Percentiles rank a stretch among this genome's conserved stretches.
Evolutionary conservation across 1,284 basidiomycete species (phyloP).

Genomic region (Ustilago cynodontis): DNA sequence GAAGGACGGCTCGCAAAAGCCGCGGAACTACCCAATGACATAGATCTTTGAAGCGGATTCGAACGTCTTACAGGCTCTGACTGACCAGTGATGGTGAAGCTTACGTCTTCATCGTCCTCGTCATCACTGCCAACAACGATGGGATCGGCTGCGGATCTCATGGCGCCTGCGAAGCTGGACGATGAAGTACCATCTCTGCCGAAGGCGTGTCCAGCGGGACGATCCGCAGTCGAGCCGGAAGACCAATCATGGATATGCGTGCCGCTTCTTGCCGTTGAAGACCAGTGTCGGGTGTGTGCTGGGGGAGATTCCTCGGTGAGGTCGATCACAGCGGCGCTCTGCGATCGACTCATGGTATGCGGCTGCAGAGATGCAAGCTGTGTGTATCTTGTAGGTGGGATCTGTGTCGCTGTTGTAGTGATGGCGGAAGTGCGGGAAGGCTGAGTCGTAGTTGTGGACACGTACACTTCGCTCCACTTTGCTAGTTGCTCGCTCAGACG

Average conservation of each 20-base stretch:
- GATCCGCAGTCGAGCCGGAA: not conserved
- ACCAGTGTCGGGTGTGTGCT: constrained; percentile 13
- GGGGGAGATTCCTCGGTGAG: constrained; percentile 60
- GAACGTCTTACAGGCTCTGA: constrained; percentile 19
- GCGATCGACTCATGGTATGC: constrained; percentile 20
- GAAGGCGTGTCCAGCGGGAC: not conserved
- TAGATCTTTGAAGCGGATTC: constrained; percentile 12
- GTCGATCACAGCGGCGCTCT: constrained; percentile 44
- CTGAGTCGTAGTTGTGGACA: constrained; percentile 3
- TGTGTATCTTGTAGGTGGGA: not conserved
- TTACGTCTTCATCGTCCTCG: constrained; percentile 41
- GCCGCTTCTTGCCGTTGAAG: not conserved
- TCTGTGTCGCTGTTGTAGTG: not conserved
- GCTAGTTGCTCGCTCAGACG: not conserved
- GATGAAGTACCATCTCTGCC: not conserved
- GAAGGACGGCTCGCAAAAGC: constrained; percentile 7
- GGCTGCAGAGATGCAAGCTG: not conserved
- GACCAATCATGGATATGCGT: constrained; percentile 39
- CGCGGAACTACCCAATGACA: constrained; percentile 4
- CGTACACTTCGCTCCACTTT: not conserved
- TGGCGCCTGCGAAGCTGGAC: not conserved
- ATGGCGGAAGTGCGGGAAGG: constrained; percentile 18
- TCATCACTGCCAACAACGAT: constrained; percentile 46
- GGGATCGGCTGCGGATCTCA: constrained; percentile 7
- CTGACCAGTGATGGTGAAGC: constrained; percentile 37